These are phyloP conservation scores for Inonotus obliquus DNA, from an alignment of 1,284 basidiomycete species.

Conservation along the genomic window DNA sequence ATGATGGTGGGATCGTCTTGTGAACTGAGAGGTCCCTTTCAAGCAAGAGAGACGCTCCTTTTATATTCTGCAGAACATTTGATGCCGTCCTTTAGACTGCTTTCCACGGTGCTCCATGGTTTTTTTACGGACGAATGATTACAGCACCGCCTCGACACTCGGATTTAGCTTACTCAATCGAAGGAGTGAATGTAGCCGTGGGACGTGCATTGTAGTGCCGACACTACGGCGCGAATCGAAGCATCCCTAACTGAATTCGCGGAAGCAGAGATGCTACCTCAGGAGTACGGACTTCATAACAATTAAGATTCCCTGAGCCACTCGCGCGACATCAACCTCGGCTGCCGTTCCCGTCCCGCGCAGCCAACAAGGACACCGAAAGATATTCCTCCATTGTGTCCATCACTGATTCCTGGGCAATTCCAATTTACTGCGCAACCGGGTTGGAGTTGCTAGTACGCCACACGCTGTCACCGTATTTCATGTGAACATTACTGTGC, in stretches of 20 bases:
- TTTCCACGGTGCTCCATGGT: conserved; percentile 5
- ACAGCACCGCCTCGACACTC: background rate
- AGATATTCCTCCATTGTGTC: background rate
- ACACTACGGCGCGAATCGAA: background rate
- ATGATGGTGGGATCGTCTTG: background rate
- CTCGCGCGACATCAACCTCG: background rate
- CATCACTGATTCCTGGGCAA: background rate
- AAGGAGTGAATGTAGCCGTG: background rate
- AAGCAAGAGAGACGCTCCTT: background rate
- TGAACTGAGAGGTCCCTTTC: background rate
- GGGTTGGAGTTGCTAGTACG: no score
- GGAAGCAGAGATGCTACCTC: background rate
- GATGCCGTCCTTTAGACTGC: background rate
- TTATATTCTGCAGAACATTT: conserved; percentile 1
- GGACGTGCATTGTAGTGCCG: conserved; percentile 1
- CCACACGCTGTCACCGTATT: no score
- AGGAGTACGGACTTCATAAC: background rate
- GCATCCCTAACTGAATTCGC: background rate
- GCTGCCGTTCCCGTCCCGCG: background rate
- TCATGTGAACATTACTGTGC: background rate
- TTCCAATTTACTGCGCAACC: no score
- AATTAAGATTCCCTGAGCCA: background rate
- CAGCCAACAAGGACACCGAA: background rate
- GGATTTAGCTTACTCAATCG: background rate
- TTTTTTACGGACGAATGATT: background rate